Percentiles rank a stretch among this genome's conserved stretches.
Conservation (phyloP, 2,329 filamentous ascomycete genomes). For the Thielaviopsis populi region DNA sequence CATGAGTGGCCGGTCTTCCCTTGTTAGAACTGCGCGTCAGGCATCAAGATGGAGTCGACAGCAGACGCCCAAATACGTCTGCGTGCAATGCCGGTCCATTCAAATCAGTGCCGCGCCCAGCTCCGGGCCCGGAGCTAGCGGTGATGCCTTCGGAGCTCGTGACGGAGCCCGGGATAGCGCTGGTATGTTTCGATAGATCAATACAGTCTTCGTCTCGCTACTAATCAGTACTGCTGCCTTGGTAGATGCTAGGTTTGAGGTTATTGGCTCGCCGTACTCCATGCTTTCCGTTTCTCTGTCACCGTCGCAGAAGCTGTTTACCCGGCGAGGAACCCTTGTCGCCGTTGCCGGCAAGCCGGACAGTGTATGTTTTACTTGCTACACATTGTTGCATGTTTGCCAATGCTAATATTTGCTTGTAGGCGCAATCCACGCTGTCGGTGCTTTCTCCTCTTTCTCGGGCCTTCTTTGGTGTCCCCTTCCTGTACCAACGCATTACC, state of each 20-base stretch:
- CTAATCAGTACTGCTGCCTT: not conserved
- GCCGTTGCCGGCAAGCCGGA: conserved; percentile 80
- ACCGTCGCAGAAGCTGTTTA: conserved; percentile 86
- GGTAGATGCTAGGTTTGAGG: conserved; percentile 84
- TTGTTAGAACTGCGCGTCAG: conserved; percentile 3
- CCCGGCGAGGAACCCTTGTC: conserved; percentile 77
- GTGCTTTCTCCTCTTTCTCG: conserved; percentile 71
- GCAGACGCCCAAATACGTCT: conserved; percentile 28
- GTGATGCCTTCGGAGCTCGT: conserved; percentile 45
- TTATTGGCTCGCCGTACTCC: conserved; percentile 81
- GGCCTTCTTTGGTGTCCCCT: conserved; percentile 71
- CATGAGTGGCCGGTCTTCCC: conserved; percentile 6
- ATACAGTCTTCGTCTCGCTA: not conserved
- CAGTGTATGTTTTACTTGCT: conserved; percentile 44
- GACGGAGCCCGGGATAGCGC: conserved; percentile 34
- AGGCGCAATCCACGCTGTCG: conserved; percentile 82
- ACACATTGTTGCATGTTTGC: not conserved
- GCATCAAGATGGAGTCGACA: conserved; percentile 16
- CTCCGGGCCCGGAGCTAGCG: conserved; percentile 37
- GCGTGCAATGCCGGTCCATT: conserved; percentile 42
- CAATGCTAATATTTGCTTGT: conserved; percentile 6
- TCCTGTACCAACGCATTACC: conserved; percentile 83
- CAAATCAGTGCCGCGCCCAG: conserved; percentile 49
- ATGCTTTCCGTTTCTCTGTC: conserved; percentile 86
- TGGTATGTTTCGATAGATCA: conserved; percentile 26